Percentiles rank a stretch among this genome's conserved stretches.
These are phyloP conservation scores for Cordyceps pruinosa DNA, from an alignment of 2,329 filamentous ascomycete genomes.

Conservation along the genomic window DNA sequence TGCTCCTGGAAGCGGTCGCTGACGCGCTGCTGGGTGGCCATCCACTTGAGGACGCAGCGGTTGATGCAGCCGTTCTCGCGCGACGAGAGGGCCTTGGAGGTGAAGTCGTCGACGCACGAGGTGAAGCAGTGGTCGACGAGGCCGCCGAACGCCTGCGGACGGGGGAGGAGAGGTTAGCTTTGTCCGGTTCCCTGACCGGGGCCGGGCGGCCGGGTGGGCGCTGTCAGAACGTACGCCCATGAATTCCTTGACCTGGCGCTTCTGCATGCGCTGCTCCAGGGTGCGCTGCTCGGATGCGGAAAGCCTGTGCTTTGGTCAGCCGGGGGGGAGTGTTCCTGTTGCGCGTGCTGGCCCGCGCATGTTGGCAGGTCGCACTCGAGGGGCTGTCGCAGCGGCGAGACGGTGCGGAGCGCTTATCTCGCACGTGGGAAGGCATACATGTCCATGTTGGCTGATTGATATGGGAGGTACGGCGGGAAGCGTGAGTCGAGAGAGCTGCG, in stretches of 20 bases:
- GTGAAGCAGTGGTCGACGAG: slow-evolving; percentile 83
- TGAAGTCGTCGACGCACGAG: slow-evolving; percentile 97
- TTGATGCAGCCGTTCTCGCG: slow-evolving; percentile 89
- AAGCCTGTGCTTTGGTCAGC: slow-evolving; percentile 40
- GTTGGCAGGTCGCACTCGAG: not conserved
- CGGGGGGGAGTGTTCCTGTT: not conserved
- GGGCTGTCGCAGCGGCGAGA: not conserved
- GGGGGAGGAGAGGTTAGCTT: not conserved
- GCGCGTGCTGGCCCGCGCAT: too few relatives aligned
- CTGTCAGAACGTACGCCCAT: slow-evolving; percentile 66
- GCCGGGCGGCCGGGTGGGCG: not conserved
- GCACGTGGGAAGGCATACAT: slow-evolving; percentile 14
- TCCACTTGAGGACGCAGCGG: slow-evolving; percentile 92
- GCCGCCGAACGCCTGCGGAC: slow-evolving; percentile 29
- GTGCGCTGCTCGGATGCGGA: slow-evolving; percentile 78
- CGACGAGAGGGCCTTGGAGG: slow-evolving; percentile 83
- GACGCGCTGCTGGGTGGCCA: slow-evolving; percentile 84
- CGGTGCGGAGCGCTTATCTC: not conserved
- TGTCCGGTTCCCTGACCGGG: not conserved
- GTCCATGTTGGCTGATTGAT: slow-evolving; percentile 18
- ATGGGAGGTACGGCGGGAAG: slow-evolving; percentile 5
- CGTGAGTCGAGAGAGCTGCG: not conserved
- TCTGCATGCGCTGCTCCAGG: slow-evolving; percentile 90
- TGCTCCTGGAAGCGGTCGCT: slow-evolving; percentile 81
- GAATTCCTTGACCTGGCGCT: slow-evolving; percentile 98